phyloP scores from a whole-genome alignment of 106 monocot species.

The Iris macrosiphon region DNA sequence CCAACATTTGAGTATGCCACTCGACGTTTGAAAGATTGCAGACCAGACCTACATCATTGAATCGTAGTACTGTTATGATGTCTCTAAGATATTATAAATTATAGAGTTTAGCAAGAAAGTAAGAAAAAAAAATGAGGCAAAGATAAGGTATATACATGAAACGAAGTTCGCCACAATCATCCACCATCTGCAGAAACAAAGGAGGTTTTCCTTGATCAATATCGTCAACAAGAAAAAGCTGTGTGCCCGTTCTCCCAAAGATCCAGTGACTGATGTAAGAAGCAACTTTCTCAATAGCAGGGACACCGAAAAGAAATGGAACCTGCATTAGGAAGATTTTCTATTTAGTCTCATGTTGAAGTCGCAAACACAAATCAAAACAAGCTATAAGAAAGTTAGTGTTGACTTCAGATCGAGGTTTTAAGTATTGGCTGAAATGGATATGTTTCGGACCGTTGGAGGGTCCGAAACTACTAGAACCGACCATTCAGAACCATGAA shows the following conservation, averaged over 20 bases:
- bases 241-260: conserved; percentile 90
- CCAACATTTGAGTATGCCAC: conserved; percentile 87
- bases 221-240: conserved; percentile 86
- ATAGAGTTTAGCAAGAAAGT: neutral
- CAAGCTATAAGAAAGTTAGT: too few relatives aligned
- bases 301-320: conserved; percentile 88
- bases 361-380: too few relatives aligned
- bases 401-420: too few relatives aligned
- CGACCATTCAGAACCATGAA: too few relatives aligned
- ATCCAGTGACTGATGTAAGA: conserved; percentile 75
- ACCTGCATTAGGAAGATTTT: conserved; percentile 51
- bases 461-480: too few relatives aligned
- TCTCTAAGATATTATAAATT: neutral
- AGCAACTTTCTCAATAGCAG: conserved; percentile 69
- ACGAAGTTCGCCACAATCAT: conserved; percentile 60
- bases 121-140: neutral
- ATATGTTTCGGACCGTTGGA: too few relatives aligned
- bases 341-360: too few relatives aligned
- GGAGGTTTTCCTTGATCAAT: conserved; percentile 62
- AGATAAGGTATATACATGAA: conserved; percentile 47
- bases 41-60: conserved; percentile 56
- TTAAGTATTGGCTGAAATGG: too few relatives aligned
- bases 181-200: conserved; percentile 69
- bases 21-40: conserved; percentile 57
- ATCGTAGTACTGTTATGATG: too few relatives aligned